A percentile compares a stretch with the other conserved stretches of the same genome.
These are phyloP conservation scores for Schwanniomyces polymorphus DNA, from an alignment of 805 yeast species.

Conservation along the genomic window DNA sequence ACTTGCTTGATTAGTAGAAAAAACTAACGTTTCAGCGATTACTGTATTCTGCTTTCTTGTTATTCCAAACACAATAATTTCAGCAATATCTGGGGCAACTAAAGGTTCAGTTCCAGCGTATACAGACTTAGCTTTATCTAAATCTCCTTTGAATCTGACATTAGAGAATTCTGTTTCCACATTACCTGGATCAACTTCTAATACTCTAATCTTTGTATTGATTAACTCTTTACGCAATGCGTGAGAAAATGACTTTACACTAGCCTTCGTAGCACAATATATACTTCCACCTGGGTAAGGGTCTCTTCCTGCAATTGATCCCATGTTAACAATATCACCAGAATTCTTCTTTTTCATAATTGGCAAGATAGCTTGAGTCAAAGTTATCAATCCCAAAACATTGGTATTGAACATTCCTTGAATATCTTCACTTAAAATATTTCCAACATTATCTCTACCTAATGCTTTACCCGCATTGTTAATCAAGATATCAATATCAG, in stretches of 20 bases:
- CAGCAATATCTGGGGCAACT: constrained; percentile 73
- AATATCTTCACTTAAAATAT: constrained; percentile 62
- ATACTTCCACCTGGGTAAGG: constrained; percentile 79
- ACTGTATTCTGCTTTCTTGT: constrained; percentile 73
- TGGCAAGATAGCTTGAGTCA: constrained; percentile 79
- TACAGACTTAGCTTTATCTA: constrained; percentile 58
- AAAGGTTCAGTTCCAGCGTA: constrained; percentile 71
- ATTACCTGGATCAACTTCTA: constrained; percentile 77
- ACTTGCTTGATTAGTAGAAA: constrained; percentile 84
- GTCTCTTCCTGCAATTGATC: constrained; percentile 79
- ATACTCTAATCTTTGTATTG: constrained; percentile 65
- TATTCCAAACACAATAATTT: constrained; percentile 63
- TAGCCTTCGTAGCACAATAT: constrained; percentile 75
- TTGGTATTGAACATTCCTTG: constrained; percentile 81
- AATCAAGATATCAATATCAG: constrained; percentile 63
- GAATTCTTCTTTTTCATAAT: constrained; percentile 66
- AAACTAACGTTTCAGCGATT: constrained; percentile 77
- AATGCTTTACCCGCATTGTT: constrained; percentile 81
- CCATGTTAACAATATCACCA: constrained; percentile 74
- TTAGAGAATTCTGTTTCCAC: constrained; percentile 77
- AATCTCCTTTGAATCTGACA: constrained; percentile 65
- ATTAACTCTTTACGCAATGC: constrained; percentile 74
- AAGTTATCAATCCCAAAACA: constrained; percentile 78
- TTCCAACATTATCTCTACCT: constrained; percentile 77
- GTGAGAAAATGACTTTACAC: constrained; percentile 69